Conservation (phyloP, 192 early-diverging fungal species). For the Dissophora globulifera region DNA sequence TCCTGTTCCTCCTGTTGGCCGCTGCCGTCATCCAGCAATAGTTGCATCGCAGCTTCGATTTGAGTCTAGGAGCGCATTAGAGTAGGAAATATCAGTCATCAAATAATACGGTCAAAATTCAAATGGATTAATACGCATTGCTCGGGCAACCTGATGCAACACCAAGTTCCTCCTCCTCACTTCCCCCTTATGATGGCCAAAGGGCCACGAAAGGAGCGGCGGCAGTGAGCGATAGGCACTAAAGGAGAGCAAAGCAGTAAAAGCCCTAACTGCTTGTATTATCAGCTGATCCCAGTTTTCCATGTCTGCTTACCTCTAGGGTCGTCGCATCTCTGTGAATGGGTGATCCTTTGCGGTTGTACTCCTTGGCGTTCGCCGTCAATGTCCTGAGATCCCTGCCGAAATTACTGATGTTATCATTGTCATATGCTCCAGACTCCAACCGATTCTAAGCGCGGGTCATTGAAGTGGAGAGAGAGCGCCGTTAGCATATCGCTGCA, state of each 20-base stretch:
- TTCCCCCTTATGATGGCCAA: too few species aligned
- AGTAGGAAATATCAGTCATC: too few species aligned
- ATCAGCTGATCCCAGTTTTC: too few species aligned
- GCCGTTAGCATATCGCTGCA: too few species aligned
- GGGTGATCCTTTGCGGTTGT: constrained; percentile 53
- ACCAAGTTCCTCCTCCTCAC: too few species aligned
- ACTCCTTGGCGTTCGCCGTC: constrained; percentile 51
- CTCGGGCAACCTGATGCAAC: too few species aligned
- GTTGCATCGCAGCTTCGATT: constrained; percentile 32
- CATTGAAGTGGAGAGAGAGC: too few species aligned
- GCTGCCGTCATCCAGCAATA: constrained; percentile 30
- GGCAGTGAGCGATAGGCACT: too few species aligned
- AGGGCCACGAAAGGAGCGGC: too few species aligned
- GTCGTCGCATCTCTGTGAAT: constrained; percentile 51
- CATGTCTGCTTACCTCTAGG: constrained; percentile 29
- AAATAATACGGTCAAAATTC: too few species aligned
- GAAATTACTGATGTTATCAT: constrained; percentile 29
- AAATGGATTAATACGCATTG: too few species aligned
- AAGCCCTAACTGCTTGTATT: too few species aligned
- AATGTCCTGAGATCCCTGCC: constrained; percentile 31
- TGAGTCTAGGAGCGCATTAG: constrained; percentile 19
- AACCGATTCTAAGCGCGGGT: constrained; percentile 32
- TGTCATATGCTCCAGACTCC: constrained; percentile 29
- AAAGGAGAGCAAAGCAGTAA: not conserved
- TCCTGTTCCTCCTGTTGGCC: constrained; percentile 34